These are phyloP conservation scores for Camellia granthamiana DNA, from an alignment of 148 eudicot species.

Conservation along the genomic window DNA sequence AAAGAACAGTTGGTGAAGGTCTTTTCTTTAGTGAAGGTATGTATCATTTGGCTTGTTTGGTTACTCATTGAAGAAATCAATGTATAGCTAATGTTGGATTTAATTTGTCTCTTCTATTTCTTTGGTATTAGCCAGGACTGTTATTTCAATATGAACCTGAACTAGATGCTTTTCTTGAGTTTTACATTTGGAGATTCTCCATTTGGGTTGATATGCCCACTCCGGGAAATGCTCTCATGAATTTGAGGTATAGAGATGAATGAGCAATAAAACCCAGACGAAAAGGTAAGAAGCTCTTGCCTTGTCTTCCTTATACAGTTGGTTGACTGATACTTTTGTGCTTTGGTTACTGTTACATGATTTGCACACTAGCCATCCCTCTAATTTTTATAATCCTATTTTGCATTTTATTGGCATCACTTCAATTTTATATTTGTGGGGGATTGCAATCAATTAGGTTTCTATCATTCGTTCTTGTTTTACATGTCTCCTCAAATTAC, in stretches of 20 bases:
- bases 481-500: no score
- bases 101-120: slow-evolving; percentile 32
- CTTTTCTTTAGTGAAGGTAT: slow-evolving; percentile 42
- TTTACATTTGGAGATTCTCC: no score
- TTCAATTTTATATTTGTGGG: background rate
- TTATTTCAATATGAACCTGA: no score
- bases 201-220: no score
- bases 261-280: slow-evolving; percentile 25
- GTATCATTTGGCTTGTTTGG: background rate
- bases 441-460: background rate
- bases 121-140: slow-evolving; percentile 39
- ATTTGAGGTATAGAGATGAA: no score
- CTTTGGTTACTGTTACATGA: background rate
- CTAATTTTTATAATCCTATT: background rate
- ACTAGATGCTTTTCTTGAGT: no score
- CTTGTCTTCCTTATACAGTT: slow-evolving; percentile 3
- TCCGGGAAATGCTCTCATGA: no score
- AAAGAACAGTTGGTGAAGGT: no score
- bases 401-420: slow-evolving; percentile 8
- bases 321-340: background rate
- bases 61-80: background rate
- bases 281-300: slow-evolving; percentile 52
- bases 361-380: background rate
- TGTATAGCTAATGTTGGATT: slow-evolving; percentile 3
- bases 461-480: background rate